These are phyloP conservation scores for Pisolithus tinctorius DNA, from an alignment of 768 basidiomycete genomes.

Conservation along the genomic window DNA sequence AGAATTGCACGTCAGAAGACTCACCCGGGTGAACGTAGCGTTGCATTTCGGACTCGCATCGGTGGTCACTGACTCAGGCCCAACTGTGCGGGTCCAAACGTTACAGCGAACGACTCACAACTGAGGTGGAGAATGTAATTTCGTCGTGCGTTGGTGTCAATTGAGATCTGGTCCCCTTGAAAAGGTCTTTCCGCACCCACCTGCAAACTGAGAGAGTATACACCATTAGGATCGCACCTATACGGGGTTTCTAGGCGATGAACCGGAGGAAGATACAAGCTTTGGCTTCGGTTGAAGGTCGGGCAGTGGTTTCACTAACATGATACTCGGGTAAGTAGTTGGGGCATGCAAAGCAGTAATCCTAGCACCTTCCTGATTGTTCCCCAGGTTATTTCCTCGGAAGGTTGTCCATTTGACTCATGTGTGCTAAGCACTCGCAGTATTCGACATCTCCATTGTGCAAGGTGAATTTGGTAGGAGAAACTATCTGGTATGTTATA, in stretches of 20 bases:
- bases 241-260: conserved; percentile 22
- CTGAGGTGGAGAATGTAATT: conserved; percentile 65
- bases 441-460: conserved; percentile 42
- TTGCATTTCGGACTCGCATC: conserved; percentile 77
- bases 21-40: conserved; percentile 71
- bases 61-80: conserved; percentile 9
- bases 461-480: conserved; percentile 33
- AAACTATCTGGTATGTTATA: conserved; percentile 35
- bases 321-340: conserved; percentile 13
- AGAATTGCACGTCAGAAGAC: conserved; percentile 21
- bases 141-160: conserved; percentile 75
- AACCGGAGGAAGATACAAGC: conserved; percentile 13
- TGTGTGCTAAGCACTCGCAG: conserved; percentile 35
- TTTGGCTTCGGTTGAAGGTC: conserved; percentile 28
- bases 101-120: conserved; percentile 42
- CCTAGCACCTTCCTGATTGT: not conserved
- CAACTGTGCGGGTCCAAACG: conserved; percentile 7
- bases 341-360: not conserved
- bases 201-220: conserved; percentile 18
- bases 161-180: conserved; percentile 79
- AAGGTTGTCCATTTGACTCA: conserved; percentile 21
- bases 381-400: conserved; percentile 23
- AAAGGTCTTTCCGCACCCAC: conserved; percentile 77
- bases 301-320: conserved; percentile 1
- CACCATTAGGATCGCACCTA: conserved; percentile 40